A percentile compares a stretch with the other conserved stretches of the same genome.
Conservation (phyloP, 2,329 filamentous ascomycete genomes). For the Trichoderma brevicompactum region DNA sequence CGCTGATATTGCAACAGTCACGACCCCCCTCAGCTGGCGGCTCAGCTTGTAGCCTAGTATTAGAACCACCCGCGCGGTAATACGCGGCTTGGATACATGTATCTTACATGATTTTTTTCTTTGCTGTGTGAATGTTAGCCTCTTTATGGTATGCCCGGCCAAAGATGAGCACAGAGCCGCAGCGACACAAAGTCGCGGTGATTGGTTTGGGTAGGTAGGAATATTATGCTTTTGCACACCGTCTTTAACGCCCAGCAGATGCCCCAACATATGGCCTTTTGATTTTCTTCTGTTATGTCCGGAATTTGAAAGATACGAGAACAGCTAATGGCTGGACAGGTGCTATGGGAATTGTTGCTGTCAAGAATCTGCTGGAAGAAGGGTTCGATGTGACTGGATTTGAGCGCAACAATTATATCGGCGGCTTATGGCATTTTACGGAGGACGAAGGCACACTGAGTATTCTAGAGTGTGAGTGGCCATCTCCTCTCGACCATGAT, state of each 20-base stretch:
- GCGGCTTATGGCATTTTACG: slow-evolving; percentile 50
- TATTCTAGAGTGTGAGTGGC: slow-evolving; percentile 42
- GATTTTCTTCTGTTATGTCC: background rate
- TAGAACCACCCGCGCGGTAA: background rate
- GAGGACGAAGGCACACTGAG: slow-evolving; percentile 42
- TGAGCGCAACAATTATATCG: slow-evolving; percentile 47
- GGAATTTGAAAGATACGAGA: background rate
- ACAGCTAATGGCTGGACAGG: slow-evolving; percentile 34
- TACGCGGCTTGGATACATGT: background rate
- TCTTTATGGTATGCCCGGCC: background rate
- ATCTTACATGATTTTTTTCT: background rate
- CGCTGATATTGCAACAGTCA: background rate
- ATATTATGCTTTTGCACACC: background rate
- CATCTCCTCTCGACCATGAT: background rate
- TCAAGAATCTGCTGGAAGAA: slow-evolving; percentile 51
- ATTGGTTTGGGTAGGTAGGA: slow-evolving; percentile 37
- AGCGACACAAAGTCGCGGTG: slow-evolving; percentile 34
- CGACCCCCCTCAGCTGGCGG: slow-evolving; percentile 2
- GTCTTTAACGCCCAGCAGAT: background rate
- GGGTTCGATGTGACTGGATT: slow-evolving; percentile 51
- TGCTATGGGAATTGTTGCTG: slow-evolving; percentile 44
- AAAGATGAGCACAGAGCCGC: background rate
- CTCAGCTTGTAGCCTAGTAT: background rate
- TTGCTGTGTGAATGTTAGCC: background rate
- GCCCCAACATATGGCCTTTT: too few species aligned